These are phyloP conservation scores for Pseudogymnoascus sp. DNA, from an alignment of 2,329 filamentous ascomycete genomes.

Conservation along the genomic window DNA sequence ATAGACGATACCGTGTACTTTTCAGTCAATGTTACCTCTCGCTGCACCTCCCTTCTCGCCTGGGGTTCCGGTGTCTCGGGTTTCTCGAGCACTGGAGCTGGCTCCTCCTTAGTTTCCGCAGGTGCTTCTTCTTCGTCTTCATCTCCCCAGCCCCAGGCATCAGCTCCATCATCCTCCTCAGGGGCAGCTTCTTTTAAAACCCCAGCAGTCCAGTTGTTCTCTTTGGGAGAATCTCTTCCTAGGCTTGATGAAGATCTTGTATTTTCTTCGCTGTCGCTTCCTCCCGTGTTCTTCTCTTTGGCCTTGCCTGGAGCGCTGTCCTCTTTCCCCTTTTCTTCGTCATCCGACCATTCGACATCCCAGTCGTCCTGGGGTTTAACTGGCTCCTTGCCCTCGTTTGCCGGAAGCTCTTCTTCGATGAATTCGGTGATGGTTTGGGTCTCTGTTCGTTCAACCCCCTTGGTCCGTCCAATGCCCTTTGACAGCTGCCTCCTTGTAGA, in stretches of 20 bases:
- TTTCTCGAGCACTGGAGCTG: not conserved
- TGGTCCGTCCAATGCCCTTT: constrained; percentile 56
- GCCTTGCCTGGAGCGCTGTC: not conserved
- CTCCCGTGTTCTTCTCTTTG: not conserved
- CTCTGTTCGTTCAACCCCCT: constrained; percentile 74
- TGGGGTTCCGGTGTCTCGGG: not conserved
- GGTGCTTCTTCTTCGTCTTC: constrained; percentile 42
- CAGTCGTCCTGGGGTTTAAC: constrained; percentile 50
- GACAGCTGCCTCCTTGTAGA: constrained; percentile 62
- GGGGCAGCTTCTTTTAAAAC: not conserved
- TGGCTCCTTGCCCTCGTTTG: constrained; percentile 31
- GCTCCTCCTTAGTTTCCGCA: constrained; percentile 16
- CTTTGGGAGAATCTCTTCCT: constrained; percentile 31
- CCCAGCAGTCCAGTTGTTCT: constrained; percentile 18
- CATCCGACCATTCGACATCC: constrained; percentile 73
- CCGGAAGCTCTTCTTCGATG: constrained; percentile 57
- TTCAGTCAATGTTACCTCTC: constrained; percentile 73
- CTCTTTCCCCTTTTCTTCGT: constrained; percentile 39
- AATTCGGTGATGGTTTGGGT: constrained; percentile 65
- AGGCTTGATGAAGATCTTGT: constrained; percentile 37
- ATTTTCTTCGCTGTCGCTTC: constrained; percentile 18
- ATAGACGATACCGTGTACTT: constrained; percentile 83
- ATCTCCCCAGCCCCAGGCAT: constrained; percentile 76
- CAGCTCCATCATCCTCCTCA: constrained; percentile 27
- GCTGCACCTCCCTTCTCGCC: constrained; percentile 21